Evolutionary conservation across 352 stramenopile species (phyloP), one percentile per base, ranked within the genome.

Genomic region (Phytophthora kernoviae): DNA sequence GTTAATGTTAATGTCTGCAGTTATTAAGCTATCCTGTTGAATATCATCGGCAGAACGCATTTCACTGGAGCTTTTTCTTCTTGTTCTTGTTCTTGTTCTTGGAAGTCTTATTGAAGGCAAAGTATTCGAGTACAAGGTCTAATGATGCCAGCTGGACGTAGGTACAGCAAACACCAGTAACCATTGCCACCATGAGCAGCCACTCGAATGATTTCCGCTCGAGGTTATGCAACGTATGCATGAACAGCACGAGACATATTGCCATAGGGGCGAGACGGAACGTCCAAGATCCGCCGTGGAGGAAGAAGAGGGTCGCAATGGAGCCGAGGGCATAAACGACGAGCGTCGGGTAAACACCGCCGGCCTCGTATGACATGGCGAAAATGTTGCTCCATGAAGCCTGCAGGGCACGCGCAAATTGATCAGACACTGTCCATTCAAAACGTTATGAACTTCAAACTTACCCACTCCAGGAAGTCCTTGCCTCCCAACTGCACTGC

Each of bases 141-240:
- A 81, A 77, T 27, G 79, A 85, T 6, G 64, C 44, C 34, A 86
- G 54, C 46, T 90, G 81, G 26, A 86, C 64, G 50, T 80, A 86
- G 14, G 79, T 88, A 42, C 79, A 91, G 21, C 64, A 71, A 12
- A 76, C 58, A 32, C 81, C 81, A 2, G 73, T 75, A 37, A 71
- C n/a, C 18, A 42, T 58, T 8, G 77, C 67, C 24, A 87, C 49
- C n/a, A 58, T 58, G 18, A 88, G 57, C 9, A 70, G 6, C 40
- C 70, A 78, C 48, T 83, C 63, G 20, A 70, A 45, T 17, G 59
- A 62, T 27, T 62, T 70, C 21, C 44, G 47, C 15, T 69, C 54
- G 0, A 70, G 48, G 9, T 20, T 30, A 33, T 61, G 18, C 2
- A 71, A 24, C 17, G 58, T 75, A 33, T 74, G 64, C 15, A 59